phyloP scores from a whole-genome alignment of 2,329 filamentous ascomycete genomes.

The Penicillium sp. region DNA sequence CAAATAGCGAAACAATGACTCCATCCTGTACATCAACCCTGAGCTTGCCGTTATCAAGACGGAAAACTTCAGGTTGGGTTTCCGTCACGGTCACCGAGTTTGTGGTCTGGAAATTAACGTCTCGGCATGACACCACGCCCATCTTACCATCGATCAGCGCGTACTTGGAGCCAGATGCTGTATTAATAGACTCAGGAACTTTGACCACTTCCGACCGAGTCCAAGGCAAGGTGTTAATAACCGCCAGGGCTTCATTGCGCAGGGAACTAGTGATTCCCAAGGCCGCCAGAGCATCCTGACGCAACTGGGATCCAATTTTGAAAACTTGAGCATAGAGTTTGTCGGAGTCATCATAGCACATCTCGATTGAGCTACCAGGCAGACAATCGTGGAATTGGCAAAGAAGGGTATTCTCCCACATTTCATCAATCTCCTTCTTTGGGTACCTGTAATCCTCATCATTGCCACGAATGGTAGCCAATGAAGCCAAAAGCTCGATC shows the following conservation, averaged over 20 bases:
- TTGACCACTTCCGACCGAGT: conserved; percentile 71
- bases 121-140: conserved; percentile 42
- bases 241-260: conserved; percentile 53
- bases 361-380: conserved; percentile 91
- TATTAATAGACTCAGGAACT: conserved; percentile 49
- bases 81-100: conserved; percentile 52
- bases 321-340: conserved; percentile 85
- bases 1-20: conserved; percentile 80
- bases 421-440: conserved; percentile 87
- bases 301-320: conserved; percentile 68
- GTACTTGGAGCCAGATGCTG: conserved; percentile 33
- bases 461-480: conserved; percentile 71
- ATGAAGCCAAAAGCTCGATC: conserved; percentile 81
- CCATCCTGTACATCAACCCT: conserved; percentile 72
- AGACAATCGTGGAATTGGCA: conserved; percentile 98
- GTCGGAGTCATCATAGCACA: conserved; percentile 97
- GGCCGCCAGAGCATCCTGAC: conserved; percentile 67
- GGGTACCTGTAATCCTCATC: conserved; percentile 77
- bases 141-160: conserved; percentile 50
- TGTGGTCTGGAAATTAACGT: conserved; percentile 23
- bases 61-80: conserved; percentile 63
- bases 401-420: conserved; percentile 90
- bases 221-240: conserved; percentile 88
- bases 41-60: conserved; percentile 77
- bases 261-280: conserved; percentile 62